These are phyloP conservation scores for Laburnicola sp. DNA, from an alignment of 2,329 filamentous ascomycete genomes.

Conservation along the genomic window DNA sequence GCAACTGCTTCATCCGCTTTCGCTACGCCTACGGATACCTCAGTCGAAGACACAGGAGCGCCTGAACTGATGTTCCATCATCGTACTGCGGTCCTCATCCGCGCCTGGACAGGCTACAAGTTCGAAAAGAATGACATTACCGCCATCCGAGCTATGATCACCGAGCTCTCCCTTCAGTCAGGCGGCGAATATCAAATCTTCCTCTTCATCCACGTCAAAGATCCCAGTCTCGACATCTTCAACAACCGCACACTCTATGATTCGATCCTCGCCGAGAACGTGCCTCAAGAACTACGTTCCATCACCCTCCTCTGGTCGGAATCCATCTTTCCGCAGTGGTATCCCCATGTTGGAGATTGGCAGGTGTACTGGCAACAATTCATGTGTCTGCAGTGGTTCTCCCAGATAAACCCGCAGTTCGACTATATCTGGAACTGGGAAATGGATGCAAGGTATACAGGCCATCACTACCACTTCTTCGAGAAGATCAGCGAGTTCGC, in stretches of 20 bases:
- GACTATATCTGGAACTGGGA: slow-evolving; percentile 86
- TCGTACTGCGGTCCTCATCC: slow-evolving; percentile 52
- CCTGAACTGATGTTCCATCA: slow-evolving; percentile 43
- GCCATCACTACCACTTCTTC: slow-evolving; percentile 80
- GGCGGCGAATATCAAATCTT: slow-evolving; percentile 55
- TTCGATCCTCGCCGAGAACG: slow-evolving; percentile 61
- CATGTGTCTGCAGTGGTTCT: slow-evolving; percentile 75
- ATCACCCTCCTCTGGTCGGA: slow-evolving; percentile 78
- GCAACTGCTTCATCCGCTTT: slow-evolving; percentile 35
- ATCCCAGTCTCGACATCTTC: slow-evolving; percentile 61
- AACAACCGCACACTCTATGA: slow-evolving; percentile 63
- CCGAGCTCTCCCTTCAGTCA: slow-evolving; percentile 50
- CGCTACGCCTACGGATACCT: slow-evolving; percentile 32
- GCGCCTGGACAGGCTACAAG: slow-evolving; percentile 52
- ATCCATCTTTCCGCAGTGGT: slow-evolving; percentile 52
- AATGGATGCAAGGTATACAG: slow-evolving; percentile 76
- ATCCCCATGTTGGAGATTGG: slow-evolving; percentile 54
- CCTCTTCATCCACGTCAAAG: slow-evolving; percentile 55
- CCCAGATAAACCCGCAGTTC: slow-evolving; percentile 74
- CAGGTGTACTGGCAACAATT: slow-evolving; percentile 63
- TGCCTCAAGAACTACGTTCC: slow-evolving; percentile 70
- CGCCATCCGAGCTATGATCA: slow-evolving; percentile 51
- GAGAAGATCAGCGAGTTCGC: slow-evolving; percentile 63
- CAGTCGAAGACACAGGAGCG: slow-evolving; percentile 28
- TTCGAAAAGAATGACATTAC: slow-evolving; percentile 53